phyloP scores from a whole-genome alignment of 2,329 filamentous ascomycete species.

The Dryadomyces quercus-mongolicae region DNA sequence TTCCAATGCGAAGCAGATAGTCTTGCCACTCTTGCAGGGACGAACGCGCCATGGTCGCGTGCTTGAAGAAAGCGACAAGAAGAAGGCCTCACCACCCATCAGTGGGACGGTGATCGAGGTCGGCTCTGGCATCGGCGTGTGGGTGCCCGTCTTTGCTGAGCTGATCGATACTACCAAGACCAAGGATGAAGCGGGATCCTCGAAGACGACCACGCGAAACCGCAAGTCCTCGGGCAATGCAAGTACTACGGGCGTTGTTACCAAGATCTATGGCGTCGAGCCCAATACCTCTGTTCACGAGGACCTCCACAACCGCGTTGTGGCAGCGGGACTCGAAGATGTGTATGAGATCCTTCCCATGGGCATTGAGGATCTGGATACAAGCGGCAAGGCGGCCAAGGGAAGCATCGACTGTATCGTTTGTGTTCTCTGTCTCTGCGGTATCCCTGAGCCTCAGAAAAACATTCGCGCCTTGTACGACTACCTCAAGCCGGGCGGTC shows the following conservation, averaged over 20 bases:
- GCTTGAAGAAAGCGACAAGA: slow-evolving; percentile 15
- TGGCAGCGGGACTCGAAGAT: slow-evolving; percentile 38
- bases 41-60: slow-evolving; percentile 26
- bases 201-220: not conserved
- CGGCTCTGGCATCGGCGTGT: slow-evolving; percentile 49
- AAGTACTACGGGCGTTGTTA: slow-evolving; percentile 16
- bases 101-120: slow-evolving; percentile 47
- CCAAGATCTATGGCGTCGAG: slow-evolving; percentile 50
- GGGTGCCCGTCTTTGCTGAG: slow-evolving; percentile 38
- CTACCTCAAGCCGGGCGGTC: slow-evolving; percentile 47
- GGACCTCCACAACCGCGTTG: slow-evolving; percentile 32
- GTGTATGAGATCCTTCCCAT: slow-evolving; percentile 50
- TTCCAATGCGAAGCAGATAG: slow-evolving; percentile 23
- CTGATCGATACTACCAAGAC: not conserved
- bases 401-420: slow-evolving; percentile 48
- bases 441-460: slow-evolving; percentile 45
- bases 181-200: not conserved
- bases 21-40: slow-evolving; percentile 44
- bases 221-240: slow-evolving; percentile 1
- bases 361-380: slow-evolving; percentile 45
- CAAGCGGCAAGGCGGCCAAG: slow-evolving; percentile 29
- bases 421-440: slow-evolving; percentile 49
- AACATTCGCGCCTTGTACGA: slow-evolving; percentile 44
- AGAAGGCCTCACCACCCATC: slow-evolving; percentile 23
- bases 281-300: slow-evolving; percentile 44